Evolutionary conservation across 441 rosid genomes (phyloP).

Genomic region (Euphorbia corollata): DNA sequence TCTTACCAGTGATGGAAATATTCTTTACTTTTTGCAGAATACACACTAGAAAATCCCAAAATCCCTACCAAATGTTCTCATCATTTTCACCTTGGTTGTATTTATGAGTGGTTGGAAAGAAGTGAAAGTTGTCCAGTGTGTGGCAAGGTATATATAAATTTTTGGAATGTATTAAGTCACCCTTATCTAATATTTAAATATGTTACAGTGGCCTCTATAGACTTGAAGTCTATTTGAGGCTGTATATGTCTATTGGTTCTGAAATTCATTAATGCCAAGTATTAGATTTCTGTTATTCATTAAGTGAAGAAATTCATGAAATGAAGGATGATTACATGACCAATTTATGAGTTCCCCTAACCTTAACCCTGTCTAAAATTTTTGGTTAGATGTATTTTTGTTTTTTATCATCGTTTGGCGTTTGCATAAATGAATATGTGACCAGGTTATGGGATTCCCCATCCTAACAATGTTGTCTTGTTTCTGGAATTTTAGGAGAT

Average conservation of each 20-base stretch:
- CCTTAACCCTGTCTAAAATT: background rate
- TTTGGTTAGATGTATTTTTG: too few species aligned
- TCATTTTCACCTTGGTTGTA: slow-evolving; percentile 91
- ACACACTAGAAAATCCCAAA: slow-evolving; percentile 78
- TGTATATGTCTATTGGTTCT: background rate
- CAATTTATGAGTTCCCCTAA: background rate
- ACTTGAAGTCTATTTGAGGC: background rate
- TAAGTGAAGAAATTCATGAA: too few species aligned
- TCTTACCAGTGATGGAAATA: background rate
- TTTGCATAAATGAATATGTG: background rate
- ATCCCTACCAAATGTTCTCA: slow-evolving; percentile 65
- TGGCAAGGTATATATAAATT: slow-evolving; percentile 57
- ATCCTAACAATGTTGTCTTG: slow-evolving; percentile 17
- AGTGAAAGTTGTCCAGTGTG: slow-evolving; percentile 88
- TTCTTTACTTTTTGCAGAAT: slow-evolving; percentile 45
- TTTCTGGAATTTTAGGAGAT: slow-evolving; percentile 42
- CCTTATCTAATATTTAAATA: background rate
- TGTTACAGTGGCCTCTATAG: background rate
- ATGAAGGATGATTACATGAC: background rate
- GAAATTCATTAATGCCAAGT: background rate
- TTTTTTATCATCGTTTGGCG: background rate
- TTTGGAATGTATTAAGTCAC: background rate
- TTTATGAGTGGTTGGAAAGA: slow-evolving; percentile 96
- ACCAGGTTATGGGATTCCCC: too few species aligned
- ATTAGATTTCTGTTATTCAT: background rate